Conservation (phyloP, 192 early-diverging fungal genomes). For the Umbelopsis sp. region DNA sequence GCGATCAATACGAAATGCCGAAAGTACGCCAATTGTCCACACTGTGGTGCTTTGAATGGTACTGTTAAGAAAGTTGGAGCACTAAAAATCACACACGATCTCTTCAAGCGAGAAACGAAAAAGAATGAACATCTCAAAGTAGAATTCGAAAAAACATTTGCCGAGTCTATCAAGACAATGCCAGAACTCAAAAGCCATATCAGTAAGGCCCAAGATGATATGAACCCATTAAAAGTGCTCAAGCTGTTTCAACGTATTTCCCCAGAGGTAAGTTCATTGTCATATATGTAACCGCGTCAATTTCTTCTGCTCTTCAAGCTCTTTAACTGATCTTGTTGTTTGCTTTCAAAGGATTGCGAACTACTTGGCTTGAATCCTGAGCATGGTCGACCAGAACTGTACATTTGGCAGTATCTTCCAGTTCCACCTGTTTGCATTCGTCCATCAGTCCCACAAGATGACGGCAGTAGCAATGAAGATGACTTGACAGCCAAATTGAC, state of each 20-base stretch:
- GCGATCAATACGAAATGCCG: slow-evolving; percentile 83
- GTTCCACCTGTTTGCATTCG: slow-evolving; percentile 97
- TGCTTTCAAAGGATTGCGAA: slow-evolving; percentile 76
- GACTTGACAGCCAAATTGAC: slow-evolving; percentile 94
- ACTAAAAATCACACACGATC: slow-evolving; percentile 95
- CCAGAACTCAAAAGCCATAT: slow-evolving; percentile 80
- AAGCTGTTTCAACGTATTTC: slow-evolving; percentile 85
- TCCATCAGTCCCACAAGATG: slow-evolving; percentile 93
- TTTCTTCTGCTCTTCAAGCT: neutral
- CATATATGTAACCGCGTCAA: neutral
- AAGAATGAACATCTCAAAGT: slow-evolving; percentile 59
- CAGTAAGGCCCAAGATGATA: slow-evolving; percentile 87
- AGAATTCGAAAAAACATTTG: slow-evolving; percentile 75
- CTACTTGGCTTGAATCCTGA: slow-evolving; percentile 88
- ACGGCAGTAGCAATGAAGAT: slow-evolving; percentile 91
- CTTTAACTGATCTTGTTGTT: too few relatives aligned
- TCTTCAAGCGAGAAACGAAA: slow-evolving; percentile 79
- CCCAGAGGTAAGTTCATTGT: slow-evolving; percentile 60
- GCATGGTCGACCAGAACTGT: slow-evolving; percentile 86
- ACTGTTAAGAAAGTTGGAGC: slow-evolving; percentile 95
- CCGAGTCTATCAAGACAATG: slow-evolving; percentile 67
- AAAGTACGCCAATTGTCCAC: slow-evolving; percentile 81
- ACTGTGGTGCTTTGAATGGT: slow-evolving; percentile 82
- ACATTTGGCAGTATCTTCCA: slow-evolving; percentile 92
- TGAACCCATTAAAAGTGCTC: slow-evolving; percentile 88